phyloP scores from a whole-genome alignment of 306 rosid genomes.

The Sesbania bispinosa region DNA sequence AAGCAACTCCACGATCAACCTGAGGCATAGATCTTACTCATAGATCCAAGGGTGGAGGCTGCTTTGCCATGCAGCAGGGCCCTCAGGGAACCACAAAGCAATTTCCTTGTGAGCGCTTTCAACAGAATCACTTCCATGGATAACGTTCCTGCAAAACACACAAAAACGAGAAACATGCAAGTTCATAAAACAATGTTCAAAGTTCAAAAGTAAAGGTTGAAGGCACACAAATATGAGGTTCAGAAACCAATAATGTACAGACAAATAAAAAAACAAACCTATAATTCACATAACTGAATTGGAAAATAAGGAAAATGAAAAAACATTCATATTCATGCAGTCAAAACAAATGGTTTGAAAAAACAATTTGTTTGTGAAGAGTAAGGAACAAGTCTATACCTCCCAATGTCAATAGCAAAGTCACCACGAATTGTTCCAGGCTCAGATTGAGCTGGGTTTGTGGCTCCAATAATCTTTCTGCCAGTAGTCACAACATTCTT shows the following conservation, averaged over 20 bases:
- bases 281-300: neutral
- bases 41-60: conserved; percentile 74
- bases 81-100: conserved; percentile 90
- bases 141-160: conserved; percentile 86
- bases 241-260: neutral
- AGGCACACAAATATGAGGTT: no score
- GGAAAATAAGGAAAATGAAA: neutral
- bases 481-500: conserved; percentile 75
- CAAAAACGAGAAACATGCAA: neutral
- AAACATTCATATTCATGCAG: neutral
- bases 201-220: no score
- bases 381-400: conserved; percentile 33
- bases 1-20: neutral
- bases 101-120: conserved; percentile 88
- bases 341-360: neutral
- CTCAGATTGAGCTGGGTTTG: conserved; percentile 81
- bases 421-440: conserved; percentile 97
- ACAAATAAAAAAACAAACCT: neutral
- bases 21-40: conserved; percentile 36
- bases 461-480: conserved; percentile 89
- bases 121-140: conserved; percentile 91
- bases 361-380: neutral
- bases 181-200: neutral
- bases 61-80: conserved; percentile 76
- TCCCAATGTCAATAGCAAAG: conserved; percentile 85